These are phyloP conservation scores for Ustilago loliicola DNA, from an alignment of 1,284 basidiomycete genomes.

Conservation along the genomic window DNA sequence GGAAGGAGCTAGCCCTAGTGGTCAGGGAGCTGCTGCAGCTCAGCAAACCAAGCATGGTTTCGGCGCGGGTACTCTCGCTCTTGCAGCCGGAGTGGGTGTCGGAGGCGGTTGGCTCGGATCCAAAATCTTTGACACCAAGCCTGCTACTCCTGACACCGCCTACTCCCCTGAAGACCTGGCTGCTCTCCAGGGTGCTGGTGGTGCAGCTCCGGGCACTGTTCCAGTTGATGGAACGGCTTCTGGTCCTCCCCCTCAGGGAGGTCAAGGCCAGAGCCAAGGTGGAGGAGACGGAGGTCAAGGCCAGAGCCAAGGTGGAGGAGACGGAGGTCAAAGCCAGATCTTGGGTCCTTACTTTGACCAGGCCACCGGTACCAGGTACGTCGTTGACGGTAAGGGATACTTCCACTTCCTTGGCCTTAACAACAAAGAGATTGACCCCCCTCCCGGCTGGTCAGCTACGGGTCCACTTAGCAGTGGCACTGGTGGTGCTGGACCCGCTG, in stretches of 20 bases:
- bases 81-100: conserved; percentile 10
- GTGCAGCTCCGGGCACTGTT: conserved; percentile 12
- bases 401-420: background rate
- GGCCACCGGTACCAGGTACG: background rate
- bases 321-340: background rate
- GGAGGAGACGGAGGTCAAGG: background rate
- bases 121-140: conserved; percentile 39
- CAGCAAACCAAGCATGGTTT: conserved; percentile 7
- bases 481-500: conserved; percentile 1
- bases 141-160: conserved; percentile 24
- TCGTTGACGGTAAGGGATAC: background rate
- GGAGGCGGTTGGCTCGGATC: conserved; percentile 13
- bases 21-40: background rate
- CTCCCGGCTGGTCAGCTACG: background rate
- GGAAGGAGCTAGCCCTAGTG: background rate
- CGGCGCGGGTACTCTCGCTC: conserved; percentile 1
- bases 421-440: background rate
- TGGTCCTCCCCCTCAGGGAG: background rate
- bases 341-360: background rate
- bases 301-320: background rate
- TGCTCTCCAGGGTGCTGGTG: conserved; percentile 29
- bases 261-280: background rate
- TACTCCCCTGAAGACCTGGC: conserved; percentile 28
- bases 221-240: conserved; percentile 18
- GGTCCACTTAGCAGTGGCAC: conserved; percentile 1